Evolutionary conservation across 1,284 basidiomycete species (phyloP), one percentile per base, ranked within the genome.

Genomic region (Boletus austroedulis): DNA sequence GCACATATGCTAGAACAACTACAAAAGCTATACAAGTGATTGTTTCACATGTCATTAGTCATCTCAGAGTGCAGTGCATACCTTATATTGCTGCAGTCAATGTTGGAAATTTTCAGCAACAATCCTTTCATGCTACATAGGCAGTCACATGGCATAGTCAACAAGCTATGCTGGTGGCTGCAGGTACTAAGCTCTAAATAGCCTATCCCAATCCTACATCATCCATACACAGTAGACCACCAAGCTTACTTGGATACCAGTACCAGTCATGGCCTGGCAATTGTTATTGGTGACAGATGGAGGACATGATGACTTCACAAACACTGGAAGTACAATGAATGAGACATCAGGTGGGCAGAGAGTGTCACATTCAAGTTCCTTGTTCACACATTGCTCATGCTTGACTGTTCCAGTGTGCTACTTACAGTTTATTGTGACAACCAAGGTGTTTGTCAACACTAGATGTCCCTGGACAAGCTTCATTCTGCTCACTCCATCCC

Each of bases 291-390:
- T 0, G 0, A 26, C 0, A 0, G 10, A 0, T 67, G 64, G 63
- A 0, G 10, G 0, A 58, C 64, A 0, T 67, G 65, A 61, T 5
- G 6, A 0, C 64, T 66, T 36, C 0, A 34, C 32, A 29, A 15
- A 7, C 5, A 26, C 0, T 63, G 60, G 61, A 2, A 24, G 0
- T 3, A 36, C 3, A 45, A 5, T 2, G 26, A n/a, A 23, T 1
- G 1, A 23, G 59, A 68, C 49, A 66, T 67, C n/a, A 47, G 62
- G 10, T 62, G 68, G 59, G 61, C 66, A 3, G 53, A 65, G 21
- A 60, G 57, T 0, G 7, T 64, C 0, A 36, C 47, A 0, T 50
- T 65, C 3, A 41, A 64, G 21, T 51, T 80, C 7, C 34, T 36
- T 15, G 17, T 17, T 36, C 14, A 2, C 4, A 17, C 34, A 14